Base-by-base conservation (phyloP, 495 filamentous ascomycete genomes). In the Aspergillus bridgeri region DNA sequence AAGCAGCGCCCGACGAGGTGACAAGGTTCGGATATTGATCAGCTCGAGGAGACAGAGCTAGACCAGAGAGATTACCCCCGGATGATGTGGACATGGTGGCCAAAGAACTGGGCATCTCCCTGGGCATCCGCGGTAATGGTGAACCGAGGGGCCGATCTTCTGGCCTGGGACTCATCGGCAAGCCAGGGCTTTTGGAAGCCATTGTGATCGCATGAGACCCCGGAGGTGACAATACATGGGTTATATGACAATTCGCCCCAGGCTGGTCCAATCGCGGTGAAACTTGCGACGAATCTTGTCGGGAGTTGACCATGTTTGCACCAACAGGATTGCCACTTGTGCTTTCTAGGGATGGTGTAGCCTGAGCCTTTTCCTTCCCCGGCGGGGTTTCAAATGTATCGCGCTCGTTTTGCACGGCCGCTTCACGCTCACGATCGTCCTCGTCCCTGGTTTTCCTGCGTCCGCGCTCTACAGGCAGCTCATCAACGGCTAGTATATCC, bases 141-240 rank as follows among this genome's bases (percentile, higher is more conserved):
- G 91, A 91, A 52, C 81, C 85, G 51, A 89, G 62, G 11, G 86
- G 86, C 49, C 83, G 79, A 64, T 91, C 83, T 62, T 85, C 85
- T n/a, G 94, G 94, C 52, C 93, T 82, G 22, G 94, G 94, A 65
- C 95, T 98, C 25, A 88, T 73, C 1, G 94, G 94, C 48, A 98
- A 75, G 22, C 94, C 94, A 20, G 93, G 91, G 57, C 90, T 96
- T 75, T 92, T 80, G 27, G 92, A 76, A 38, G 85, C 76, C 24
- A 85, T 74, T 23, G 81, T 68, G 18, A 71, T 67, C 15, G 66
- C 60, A n/a, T 70, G 74, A 43, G 66, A 66, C 51, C 60, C 61
- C 0, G 65, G 44, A 42, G 69, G 59, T 3, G 60, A 48, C 33
- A 56, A 48, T 27, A 56, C 43, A 21, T 63, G 64, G 23, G 59